Base-by-base conservation (phyloP, 1,284 basidiomycete species). In the Trichosporon coremiiforme region DNA sequence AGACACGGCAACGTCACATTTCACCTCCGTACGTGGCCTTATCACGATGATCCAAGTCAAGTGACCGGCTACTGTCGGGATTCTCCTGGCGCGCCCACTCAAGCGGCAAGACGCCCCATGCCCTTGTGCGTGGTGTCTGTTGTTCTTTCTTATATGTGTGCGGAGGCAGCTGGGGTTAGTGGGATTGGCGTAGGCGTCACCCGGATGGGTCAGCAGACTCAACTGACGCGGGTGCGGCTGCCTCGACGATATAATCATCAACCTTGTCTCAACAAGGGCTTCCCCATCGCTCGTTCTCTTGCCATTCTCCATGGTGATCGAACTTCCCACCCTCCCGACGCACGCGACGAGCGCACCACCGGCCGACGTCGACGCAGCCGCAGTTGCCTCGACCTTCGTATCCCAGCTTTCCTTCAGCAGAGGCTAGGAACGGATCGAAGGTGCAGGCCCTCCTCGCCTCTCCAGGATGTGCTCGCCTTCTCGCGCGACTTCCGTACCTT, bases 401-500 rank as follows among this genome's bases (percentile, higher is more conserved):
- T 25, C 29, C 2, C 25, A 45, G 35, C 53, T 71, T n/a, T 20
- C 17, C 12, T 5, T 29, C 66, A 1, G 66, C 65, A 0, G 9
- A 17, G 6, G 12, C 35, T 2, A 25, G 47, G 29, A 62, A 72
- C 41, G 66, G 64, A 22, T 20, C 13, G 0, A 20, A 22, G 1
- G 64, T 68, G 36, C 66, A 68, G 6, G 17, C 25, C 3, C 64
- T 68, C 15, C 70, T 72, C 41, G 45, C 65, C 12, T 22, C 57
- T 9, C 22, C 50, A 8, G 71, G 72, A 73, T 41, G 60, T 70
- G 8, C 70, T 76, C 15, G 75, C 77, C 2, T 79, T 81, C 71
- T 77, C 78, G 20, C 75, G 75, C 64, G 79, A 81, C 68, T 78
- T 75, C 66, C 70, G 79, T 22, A 71, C 78, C 4, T 75, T 79